phyloP scores from a whole-genome alignment of 1,139 yeast species.

The Blastobotrys malaysiensis region DNA sequence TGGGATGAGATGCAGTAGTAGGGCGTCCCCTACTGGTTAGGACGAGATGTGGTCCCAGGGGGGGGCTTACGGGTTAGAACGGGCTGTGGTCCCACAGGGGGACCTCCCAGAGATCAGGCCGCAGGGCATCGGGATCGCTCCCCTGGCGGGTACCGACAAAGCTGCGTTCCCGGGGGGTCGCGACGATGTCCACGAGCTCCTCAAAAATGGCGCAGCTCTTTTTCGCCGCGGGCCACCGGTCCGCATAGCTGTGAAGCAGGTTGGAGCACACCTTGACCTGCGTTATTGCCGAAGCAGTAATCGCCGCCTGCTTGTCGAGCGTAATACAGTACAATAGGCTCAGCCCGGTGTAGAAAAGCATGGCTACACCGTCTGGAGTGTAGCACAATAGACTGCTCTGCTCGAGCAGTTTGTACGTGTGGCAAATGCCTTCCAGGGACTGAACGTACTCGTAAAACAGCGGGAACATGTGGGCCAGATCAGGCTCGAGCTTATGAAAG shows the following conservation, averaged over 20 bases:
- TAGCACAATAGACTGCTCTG: constrained; percentile 8
- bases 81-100: neutral
- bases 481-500: constrained; percentile 10
- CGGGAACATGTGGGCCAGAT: constrained; percentile 4
- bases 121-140: neutral
- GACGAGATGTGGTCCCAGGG: too few species aligned
- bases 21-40: too few species aligned
- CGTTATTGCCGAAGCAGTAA: constrained; percentile 7
- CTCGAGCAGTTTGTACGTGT: constrained; percentile 12
- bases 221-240: constrained; percentile 15
- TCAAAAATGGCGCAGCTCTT: constrained; percentile 12
- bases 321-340: constrained; percentile 14
- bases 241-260: constrained; percentile 8
- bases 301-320: constrained; percentile 11
- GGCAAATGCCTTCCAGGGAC: constrained; percentile 12
- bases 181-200: constrained; percentile 9
- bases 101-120: neutral
- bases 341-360: constrained; percentile 13
- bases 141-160: neutral
- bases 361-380: constrained; percentile 13
- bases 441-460: constrained; percentile 13
- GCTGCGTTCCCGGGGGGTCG: neutral
- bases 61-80: neutral
- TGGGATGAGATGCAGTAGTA: too few species aligned
- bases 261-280: constrained; percentile 7